Evolutionary conservation across 2,329 filamentous ascomycete species (phyloP), one percentile per base, ranked within the genome.

Genomic region (Neospermospora avenae): DNA sequence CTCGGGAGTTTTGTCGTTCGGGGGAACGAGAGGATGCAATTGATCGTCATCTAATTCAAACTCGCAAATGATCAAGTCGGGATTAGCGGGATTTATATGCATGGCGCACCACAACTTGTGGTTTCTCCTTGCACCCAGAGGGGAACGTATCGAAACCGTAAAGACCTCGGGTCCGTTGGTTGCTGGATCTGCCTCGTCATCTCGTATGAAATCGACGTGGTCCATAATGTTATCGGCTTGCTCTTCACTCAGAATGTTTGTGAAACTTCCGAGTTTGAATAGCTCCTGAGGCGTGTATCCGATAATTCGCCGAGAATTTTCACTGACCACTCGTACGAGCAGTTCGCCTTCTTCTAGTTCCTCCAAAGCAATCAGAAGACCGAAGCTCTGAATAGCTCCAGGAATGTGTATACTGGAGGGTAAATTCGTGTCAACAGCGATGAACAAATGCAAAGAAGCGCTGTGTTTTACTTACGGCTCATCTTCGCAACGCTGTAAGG

Each of bases 41-140:
- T 78, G 74, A 63, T 96, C 91, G 63, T 96, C 88, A 71, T 96
- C 91, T 1, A 91, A 74, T 71, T 96, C 92, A 60, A 96, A 93
- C 70, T 96, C 92, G 77, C 91, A 96, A 10, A 96, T 88, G 28
- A 96, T 78, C 24, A 93, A 74, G 48, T 90, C 83, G 0, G 85
- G 82, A 63, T 91, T 85, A 0, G 78, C 75, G 0, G 86, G 81
- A 55, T 87, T 89, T 59, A 90, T 82, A 69, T 96, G 92, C 67
- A 95, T 87, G 7, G 91, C 91, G 72, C 91, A 96, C 92, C 92
- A 96, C 1, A 96, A 76, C 70, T 93, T 95, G 56, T 82, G 78
- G 3, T 31, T 78, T 79, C 61, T 80, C 78, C 41, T 77, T 72
- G 57, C n/a, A 14, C 48, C 24, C 31, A 41, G 55, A 0, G 85